Percentiles rank a stretch among this genome's conserved stretches.
phyloP scores from a whole-genome alignment of 495 filamentous ascomycete genomes.

The Amniculicola lignicola region DNA sequence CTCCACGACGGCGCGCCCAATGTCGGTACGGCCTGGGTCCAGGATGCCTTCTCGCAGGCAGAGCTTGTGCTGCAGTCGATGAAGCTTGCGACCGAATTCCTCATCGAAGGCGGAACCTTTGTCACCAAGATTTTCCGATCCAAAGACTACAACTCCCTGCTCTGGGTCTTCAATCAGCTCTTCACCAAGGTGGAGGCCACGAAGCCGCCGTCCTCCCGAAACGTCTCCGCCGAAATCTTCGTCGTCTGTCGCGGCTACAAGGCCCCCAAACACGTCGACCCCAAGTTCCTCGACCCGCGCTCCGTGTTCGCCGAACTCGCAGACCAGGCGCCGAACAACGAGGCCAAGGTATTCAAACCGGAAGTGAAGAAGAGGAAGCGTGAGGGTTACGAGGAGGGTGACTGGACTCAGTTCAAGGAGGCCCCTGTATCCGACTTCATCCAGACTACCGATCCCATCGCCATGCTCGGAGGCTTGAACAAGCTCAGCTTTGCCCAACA shows the following conservation, averaged over 20 bases:
- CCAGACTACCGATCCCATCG: conserved; percentile 89
- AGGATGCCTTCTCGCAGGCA: conserved; percentile 97
- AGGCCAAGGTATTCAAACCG: conserved; percentile 96
- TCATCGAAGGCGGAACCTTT: conserved; percentile 86
- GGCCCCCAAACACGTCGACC: conserved; percentile 88
- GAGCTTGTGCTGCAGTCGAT: conserved; percentile 89
- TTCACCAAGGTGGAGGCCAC: conserved; percentile 94
- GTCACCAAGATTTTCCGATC: conserved; percentile 97
- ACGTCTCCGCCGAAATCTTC: conserved; percentile 96
- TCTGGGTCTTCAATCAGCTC: conserved; percentile 97
- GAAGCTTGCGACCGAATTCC: conserved; percentile 91
- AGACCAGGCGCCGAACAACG: conserved; percentile 86
- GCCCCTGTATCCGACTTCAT: conserved; percentile 87
- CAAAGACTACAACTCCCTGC: conserved; percentile 93
- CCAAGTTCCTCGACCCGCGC: conserved; percentile 84
- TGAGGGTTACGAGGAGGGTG: conserved; percentile 95
- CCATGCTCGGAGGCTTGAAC: conserved; percentile 87
- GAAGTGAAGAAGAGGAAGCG: conserved; percentile 95
- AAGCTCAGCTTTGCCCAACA: conserved; percentile 75
- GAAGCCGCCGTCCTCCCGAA: conserved; percentile 92
- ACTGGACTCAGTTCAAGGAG: conserved; percentile 90
- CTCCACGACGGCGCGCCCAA: conserved; percentile 98
- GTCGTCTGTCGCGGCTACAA: conserved; percentile 93
- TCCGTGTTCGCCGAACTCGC: conserved; percentile 94
- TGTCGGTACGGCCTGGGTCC: conserved; percentile 96